These are phyloP conservation scores for Epichloe scottii DNA, from an alignment of 2,329 filamentous ascomycete species.

Conservation along the genomic window DNA sequence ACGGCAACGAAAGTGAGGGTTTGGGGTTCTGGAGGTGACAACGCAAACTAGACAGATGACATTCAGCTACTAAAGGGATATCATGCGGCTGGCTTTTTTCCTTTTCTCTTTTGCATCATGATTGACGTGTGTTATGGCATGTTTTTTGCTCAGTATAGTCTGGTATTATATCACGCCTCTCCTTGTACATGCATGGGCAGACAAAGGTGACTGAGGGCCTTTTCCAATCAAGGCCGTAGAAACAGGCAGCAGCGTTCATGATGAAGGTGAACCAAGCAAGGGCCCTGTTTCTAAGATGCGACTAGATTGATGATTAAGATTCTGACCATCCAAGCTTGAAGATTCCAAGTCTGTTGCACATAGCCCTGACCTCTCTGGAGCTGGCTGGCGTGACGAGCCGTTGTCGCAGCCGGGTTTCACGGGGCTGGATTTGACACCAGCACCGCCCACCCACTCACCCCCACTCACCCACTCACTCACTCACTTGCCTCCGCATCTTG, in stretches of 20 bases:
- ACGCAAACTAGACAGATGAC: constrained; percentile 24
- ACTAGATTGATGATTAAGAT: no score
- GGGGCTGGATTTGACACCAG: neutral
- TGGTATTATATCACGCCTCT: neutral
- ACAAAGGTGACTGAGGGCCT: neutral
- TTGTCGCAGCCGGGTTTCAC: constrained; percentile 7
- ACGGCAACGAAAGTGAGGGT: constrained; percentile 14
- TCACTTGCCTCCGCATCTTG: no score
- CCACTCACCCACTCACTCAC: no score
- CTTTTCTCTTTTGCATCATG: constrained; percentile 18
- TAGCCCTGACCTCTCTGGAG: no score
- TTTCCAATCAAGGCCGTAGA: neutral
- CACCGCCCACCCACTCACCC: no score
- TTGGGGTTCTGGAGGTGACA: constrained; percentile 16
- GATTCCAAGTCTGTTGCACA: neutral
- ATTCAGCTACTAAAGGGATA: constrained; percentile 25
- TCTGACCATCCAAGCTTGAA: no score
- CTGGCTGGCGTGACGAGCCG: constrained; percentile 4
- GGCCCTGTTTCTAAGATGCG: no score
- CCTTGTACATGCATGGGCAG: neutral
- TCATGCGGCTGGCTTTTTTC: constrained; percentile 24
- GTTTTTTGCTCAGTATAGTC: constrained; percentile 3
- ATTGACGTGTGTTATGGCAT: constrained; percentile 17
- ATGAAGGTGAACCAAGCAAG: no score
- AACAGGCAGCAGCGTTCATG: neutral